Base-by-base conservation (phyloP, 1,284 basidiomycete species). In the Trichosporon inkin region DNA sequence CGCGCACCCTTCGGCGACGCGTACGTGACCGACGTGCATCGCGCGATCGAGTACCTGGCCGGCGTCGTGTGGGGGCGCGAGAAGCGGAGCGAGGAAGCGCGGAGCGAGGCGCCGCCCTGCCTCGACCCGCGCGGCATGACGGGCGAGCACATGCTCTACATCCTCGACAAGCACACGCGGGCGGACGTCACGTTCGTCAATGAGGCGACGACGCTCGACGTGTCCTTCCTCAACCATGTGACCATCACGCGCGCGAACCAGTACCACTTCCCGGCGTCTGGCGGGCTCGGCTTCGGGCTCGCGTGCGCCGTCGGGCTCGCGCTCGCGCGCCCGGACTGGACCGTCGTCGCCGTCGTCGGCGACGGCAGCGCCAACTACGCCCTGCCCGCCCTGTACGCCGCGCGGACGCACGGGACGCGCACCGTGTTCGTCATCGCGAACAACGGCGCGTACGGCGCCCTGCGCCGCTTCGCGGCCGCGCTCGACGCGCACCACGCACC, bases 271-370 rank as follows among this genome's bases (percentile, higher is more conserved):
- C 55, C 58, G 3, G 62, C 58, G 2, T 55, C 55, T 2, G 62
- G 62, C 5, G 62, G 58, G n/a, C 39, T 63, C 3, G 62, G 62
- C 6, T 63, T 63, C 24, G 62, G 62, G 0, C 52, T 63, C n/a
- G 52, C 62, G 0, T 58, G 55, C 2, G 58, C 62, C 0, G 62
- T 63, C 0, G 62, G 62, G 3, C 32, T 63, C 24, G 36, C 55
- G 3, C 41, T 63, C 8, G 62, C 51, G 0, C 51, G 55, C 2
- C 62, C 58, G 10, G 55, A 57, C 11, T n/a, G 22, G 19, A 63
- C 58, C 0, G 62, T 63, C 38, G 58, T 63, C 22, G 62, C 52
- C 2, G 44, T 56, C 11, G 19, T 63, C 14, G 62, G 62, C 7
- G 58, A 63, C 35, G 62, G 62, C 6, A 41, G 36, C n/a, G 44